Evolutionary conservation across 2,329 filamentous ascomycete genomes (phyloP), one percentile per base, ranked within the genome.

Genomic region (Colletotrichum navitas): DNA sequence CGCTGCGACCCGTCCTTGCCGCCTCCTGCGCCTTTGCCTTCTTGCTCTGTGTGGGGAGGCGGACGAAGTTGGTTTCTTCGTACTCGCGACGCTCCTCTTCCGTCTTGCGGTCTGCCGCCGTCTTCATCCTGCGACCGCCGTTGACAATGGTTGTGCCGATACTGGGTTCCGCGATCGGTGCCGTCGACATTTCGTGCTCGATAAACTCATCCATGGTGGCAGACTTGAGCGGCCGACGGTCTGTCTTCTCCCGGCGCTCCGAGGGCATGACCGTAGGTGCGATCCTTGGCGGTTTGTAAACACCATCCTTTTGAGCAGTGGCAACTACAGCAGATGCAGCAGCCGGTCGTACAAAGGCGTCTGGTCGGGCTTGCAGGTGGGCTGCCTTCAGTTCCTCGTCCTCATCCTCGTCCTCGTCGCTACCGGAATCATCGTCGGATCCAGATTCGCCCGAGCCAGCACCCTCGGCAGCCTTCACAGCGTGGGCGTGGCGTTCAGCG

Each of bases 201-300:
- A 99, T 90, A 77, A 97, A 99, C 78, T 98, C 95, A 78, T 98
- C 95, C 78, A 99, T 90, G 0, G 94, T 94, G 58, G 91, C 90
- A 0, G 95, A 97, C 78, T 93, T 93, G 73, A 89, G 86, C 3
- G 90, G 88, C 52, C 89, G 86, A 52, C 89, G 88, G 4, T 90
- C 86, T 39, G 84, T 82, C 74, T 90, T 90, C 73, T 91, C 89
- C 68, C 90, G 86, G 60, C 88, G 86, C 70, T 91, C 88, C 24
- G 90, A 90, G 11, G 94, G 93, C 90, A 98, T 95, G 14, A 93
- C 86, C 2, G 93, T 94, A 0, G 95, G 93, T 71, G 94, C 93
- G 77, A 98, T 95, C 78, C 91, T 92, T 29, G 96, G 96, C 16
- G 96, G 94, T 32, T 91, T 90, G 85, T 99, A 99, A 66, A 98